Conservation (phyloP, 768 basidiomycete genomes). For the Termitomyces sp. region DNA sequence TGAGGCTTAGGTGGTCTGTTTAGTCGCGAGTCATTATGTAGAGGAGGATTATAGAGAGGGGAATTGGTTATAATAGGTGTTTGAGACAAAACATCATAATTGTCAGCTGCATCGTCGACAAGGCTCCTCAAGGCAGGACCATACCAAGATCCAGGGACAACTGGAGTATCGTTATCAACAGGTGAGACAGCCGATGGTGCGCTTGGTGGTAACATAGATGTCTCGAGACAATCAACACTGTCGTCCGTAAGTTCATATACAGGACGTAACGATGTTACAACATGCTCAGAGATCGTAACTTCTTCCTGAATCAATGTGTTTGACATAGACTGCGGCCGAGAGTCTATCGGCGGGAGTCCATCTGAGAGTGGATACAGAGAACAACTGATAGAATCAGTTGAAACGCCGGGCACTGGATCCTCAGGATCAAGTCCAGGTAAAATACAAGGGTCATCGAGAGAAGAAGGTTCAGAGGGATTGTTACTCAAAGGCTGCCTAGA, state of each 20-base stretch:
- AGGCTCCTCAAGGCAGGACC: slow-evolving; percentile 10
- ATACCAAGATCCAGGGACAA: slow-evolving; percentile 6
- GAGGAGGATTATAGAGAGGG: slow-evolving; percentile 17
- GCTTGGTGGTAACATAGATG: neutral
- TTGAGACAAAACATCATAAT: neutral
- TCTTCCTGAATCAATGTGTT: neutral
- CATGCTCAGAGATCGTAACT: neutral
- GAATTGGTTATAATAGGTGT: neutral
- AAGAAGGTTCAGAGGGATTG: neutral
- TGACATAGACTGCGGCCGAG: neutral
- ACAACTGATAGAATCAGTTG: neutral
- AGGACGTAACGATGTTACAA: neutral
- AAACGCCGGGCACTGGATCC: neutral
- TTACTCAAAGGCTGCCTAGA: neutral
- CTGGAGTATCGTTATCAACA: neutral
- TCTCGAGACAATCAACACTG: neutral
- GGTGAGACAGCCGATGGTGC: neutral
- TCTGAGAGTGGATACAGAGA: slow-evolving; percentile 5
- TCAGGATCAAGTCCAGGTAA: no score
- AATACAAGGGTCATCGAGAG: neutral
- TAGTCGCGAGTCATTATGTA: slow-evolving; percentile 25
- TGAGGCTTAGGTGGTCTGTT: slow-evolving; percentile 16
- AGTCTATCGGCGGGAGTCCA: neutral
- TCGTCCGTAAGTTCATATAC: neutral
- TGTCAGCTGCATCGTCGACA: neutral